phyloP scores from a whole-genome alignment of 1,284 basidiomycete species.

The Mycosarcoma maydis region DNA sequence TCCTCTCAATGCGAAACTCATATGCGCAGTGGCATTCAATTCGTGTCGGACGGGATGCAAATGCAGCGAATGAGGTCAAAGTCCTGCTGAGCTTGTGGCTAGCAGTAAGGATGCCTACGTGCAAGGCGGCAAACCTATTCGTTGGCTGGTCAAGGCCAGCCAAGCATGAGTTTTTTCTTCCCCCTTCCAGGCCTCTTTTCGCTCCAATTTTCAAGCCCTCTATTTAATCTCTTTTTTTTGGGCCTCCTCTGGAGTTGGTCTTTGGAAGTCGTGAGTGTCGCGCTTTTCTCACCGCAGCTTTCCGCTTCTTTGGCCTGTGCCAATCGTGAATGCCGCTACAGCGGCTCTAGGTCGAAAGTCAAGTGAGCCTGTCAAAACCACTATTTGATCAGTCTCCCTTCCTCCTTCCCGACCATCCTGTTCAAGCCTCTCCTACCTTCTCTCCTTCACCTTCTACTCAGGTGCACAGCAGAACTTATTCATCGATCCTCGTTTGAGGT shows the following conservation, averaged over 20 bases:
- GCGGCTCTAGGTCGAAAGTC: neutral
- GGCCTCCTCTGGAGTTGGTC: neutral
- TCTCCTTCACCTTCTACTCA: no score
- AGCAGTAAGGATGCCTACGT: no score
- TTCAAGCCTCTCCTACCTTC: neutral
- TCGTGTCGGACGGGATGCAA: neutral
- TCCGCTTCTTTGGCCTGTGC: neutral
- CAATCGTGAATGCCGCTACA: neutral
- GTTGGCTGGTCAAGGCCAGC: no score
- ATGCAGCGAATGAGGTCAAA: neutral
- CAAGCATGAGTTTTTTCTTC: no score
- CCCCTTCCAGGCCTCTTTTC: no score
- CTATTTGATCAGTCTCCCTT: neutral
- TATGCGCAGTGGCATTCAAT: neutral
- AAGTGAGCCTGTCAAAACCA: conserved; percentile 2
- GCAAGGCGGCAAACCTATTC: no score
- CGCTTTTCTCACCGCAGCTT: neutral
- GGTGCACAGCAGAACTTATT: no score
- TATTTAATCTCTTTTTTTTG: neutral
- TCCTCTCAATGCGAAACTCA: no score
- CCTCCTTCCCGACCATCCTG: neutral
- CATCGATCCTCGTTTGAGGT: no score
- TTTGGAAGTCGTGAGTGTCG: neutral
- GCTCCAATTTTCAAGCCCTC: no score
- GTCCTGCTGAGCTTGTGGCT: neutral